Base-by-base conservation (phyloP, 169 alveolate genomes). In the Cryptosporidium sp. region DNA sequence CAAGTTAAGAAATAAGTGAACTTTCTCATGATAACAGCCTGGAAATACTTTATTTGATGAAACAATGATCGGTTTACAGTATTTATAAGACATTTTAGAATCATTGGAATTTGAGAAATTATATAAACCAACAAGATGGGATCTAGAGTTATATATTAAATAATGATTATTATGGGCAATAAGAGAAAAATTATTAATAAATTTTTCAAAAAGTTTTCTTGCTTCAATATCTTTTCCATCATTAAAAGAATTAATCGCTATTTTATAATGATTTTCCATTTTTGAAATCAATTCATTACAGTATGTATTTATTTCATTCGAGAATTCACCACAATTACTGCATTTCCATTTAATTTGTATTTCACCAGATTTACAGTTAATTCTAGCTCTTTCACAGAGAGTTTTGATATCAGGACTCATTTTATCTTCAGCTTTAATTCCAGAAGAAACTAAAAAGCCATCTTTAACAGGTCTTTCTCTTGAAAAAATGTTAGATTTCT, bases 1-100 rank as follows among this genome's bases (percentile, higher is more conserved):
- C 39, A 96, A 75, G 67, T 91, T 86, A 52, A 91, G 68, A 80
- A 93, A 94, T 33, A 96, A 89, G 65, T 95, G 96, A 31, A 95
- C 95, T 91, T 94, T 96, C 55, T 94, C 97, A 45, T 92, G 92
- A 67, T 95, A 94, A 37, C 95, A 94, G 29, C 84, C 62, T 3
- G 98, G 98, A 70, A 95, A 71, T 41, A 96, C 95, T 31, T 91
- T 91, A 45, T 94, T 96, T 51, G 97, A 96, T 51, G 96, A 93
- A 58, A 95, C 70, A 0, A 91, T 61, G 51, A 97, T 97, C 21
- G 93, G 91, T 69, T 94, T 91, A 18, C 95, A 70, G 74, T 86
- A 91, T 26, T 58, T 61, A 52, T 94, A 86, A 18, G 97, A 92
- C 23, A 68, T 91, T 26, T 69, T 91, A 8, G 94, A 26, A 69